Evolutionary conservation across 2,329 filamentous ascomycete species (phyloP), one percentile per base, ranked within the genome.

Genomic region (Neofusicoccum sp.): DNA sequence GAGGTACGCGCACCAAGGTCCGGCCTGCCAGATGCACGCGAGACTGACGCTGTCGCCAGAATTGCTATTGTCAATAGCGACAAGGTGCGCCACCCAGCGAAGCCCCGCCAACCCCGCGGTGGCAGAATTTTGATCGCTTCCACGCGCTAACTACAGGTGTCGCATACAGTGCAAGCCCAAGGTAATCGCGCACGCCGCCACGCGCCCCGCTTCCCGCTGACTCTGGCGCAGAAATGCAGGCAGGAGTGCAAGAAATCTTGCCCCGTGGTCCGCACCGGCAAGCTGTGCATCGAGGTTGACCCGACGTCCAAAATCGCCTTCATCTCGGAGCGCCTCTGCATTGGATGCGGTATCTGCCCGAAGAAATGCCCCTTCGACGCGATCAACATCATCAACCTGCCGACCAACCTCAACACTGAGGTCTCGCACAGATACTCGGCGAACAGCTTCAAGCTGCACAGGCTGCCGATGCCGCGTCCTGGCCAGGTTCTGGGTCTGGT

Each of bases 211-310:
- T 26, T 11, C 20, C 4, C 33, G 57, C 59, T 57, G 33, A 61
- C 49, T 48, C 44, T 36, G 7, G 60, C 43, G 28, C 71, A 93
- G 89, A 98, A 98, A 91, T 98, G 95, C 78, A 88, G 93, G 68
- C 93, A 97, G 82, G 95, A 99, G 79, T 99, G 95, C 85, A 98
- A 98, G 78, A 98, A 98, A 78, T 93, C 93, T 31, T 99, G 95
- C 77, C 92, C 96, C 31, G 95, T 99, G 65, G 95, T 99, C 68
- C 90, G 93, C 71, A 96, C 93, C 63, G 95, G 95, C 79, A 98
- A 97, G 83, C 87, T 96, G 68, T 96, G 93, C 79, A 97, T 98
- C 75, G 93, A 99, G 82, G 96, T 99, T 71, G 83, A 85, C 58
- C 82, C 90, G 65, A 86, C 90, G 62, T 96, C 93, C 67, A 93